Percentiles rank a stretch among this genome's conserved stretches.
Evolutionary conservation across 2,329 filamentous ascomycete genomes (phyloP).

Genomic region (Fusarium piperis): DNA sequence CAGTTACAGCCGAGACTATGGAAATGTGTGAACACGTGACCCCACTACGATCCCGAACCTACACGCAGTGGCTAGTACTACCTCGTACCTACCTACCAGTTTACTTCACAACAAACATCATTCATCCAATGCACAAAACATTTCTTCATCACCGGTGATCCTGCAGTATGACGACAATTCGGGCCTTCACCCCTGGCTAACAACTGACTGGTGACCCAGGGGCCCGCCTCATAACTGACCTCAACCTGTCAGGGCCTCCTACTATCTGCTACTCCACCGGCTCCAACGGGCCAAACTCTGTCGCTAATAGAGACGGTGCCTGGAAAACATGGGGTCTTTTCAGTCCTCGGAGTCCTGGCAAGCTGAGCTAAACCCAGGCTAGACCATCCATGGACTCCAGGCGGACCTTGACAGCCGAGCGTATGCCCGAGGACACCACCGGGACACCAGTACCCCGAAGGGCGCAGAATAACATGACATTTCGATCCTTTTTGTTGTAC

Average conservation of each 20-base stretch:
- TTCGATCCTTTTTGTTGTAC: neutral
- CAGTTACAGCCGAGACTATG: too few species aligned
- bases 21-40: neutral
- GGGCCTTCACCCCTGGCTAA: neutral
- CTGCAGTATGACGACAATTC: neutral
- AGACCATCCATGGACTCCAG: neutral
- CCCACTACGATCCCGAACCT: neutral
- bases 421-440: neutral
- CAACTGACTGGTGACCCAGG: neutral
- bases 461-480: neutral
- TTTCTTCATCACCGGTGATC: neutral
- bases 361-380: neutral
- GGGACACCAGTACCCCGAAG: neutral
- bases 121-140: neutral
- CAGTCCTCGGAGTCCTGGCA: neutral
- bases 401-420: neutral
- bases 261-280: neutral
- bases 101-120: neutral
- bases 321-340: neutral
- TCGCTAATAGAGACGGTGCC: neutral
- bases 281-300: neutral
- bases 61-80: neutral
- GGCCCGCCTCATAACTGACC: neutral
- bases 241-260: neutral
- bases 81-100: neutral